Base-by-base conservation (phyloP, 768 basidiomycete genomes). In the Russula vinacea region DNA sequence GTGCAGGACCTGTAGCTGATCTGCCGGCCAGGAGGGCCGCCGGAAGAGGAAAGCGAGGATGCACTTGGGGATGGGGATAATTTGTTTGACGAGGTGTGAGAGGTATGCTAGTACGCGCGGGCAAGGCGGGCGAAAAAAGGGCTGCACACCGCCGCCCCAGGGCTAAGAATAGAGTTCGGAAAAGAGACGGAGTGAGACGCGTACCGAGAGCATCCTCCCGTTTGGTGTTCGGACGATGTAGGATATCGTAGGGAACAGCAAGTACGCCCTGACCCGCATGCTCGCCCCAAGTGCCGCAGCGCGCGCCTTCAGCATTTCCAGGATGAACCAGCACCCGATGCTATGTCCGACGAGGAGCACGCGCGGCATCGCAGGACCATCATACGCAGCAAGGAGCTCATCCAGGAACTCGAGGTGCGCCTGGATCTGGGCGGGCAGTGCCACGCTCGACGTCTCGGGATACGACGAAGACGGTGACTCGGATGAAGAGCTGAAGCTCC, bases 161-260 rank as follows among this genome's bases (percentile, higher is more conserved):
- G n/a, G n/a, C n/a, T n/a, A 9, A 22, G 7, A 45, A 9, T n/a
- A 19, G 59, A 10, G 22, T 44, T 7, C 0, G 3, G 2, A 32
- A n/a, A 11, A 22, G 13, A n/a, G n/a, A n/a, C n/a, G n/a, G 22
- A 2, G 11, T 16, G 11, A 42, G 26, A 33, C 49, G 78, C 85
- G 70, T 68, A 89, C 87, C 54, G 80, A 83, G 29, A 91, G 73
- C 22, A 66, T 74, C 42, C 74, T 76, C 2, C 88, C 90, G 67
- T 88, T 89, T 3, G 87, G 88, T 0, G 87, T 86, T 16, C 75
- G 69, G 3, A 76, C 80, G 32, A 94, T 86, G 70, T 86, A 75
- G 2, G 81, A 80, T 39, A 91, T 76, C 0, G 89, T 84, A 0
- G 90, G 91, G 73, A 88, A 90, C 9, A 94, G 77, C 59, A 91